These are phyloP conservation scores for Fusarium verrucosum DNA, from an alignment of 2,329 filamentous ascomycete species.

Conservation along the genomic window DNA sequence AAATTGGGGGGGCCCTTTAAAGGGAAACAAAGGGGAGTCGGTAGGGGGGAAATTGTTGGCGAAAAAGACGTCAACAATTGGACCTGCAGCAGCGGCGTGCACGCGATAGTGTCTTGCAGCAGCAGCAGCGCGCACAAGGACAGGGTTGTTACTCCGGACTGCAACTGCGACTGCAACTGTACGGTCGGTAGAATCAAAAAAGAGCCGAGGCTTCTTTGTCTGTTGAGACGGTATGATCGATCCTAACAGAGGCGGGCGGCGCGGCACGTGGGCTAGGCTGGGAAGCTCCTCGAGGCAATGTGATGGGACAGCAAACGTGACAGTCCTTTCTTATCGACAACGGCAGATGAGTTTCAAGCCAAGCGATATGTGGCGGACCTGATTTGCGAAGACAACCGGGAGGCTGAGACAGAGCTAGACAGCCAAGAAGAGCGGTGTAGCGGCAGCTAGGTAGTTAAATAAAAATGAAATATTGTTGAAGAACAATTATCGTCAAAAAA, in stretches of 20 bases:
- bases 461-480: too few relatives aligned
- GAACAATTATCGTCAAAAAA: conserved; percentile 7
- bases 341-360: conserved; percentile 31
- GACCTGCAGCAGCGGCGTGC: conserved; percentile 20
- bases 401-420: conserved; percentile 28
- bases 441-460: neutral
- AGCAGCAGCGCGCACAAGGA: too few relatives aligned
- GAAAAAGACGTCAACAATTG: conserved; percentile 25
- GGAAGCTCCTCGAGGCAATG: conserved; percentile 2
- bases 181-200: too few relatives aligned
- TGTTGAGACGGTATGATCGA: conserved; percentile 4
- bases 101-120: conserved; percentile 18
- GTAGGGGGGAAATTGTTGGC: too few relatives aligned
- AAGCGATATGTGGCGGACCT: conserved; percentile 22
- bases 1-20: conserved; percentile 40
- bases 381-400: conserved; percentile 27
- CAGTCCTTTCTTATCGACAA: conserved; percentile 33
- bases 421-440: conserved; percentile 34
- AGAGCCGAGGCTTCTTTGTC: conserved; percentile 12
- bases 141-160: conserved; percentile 16
- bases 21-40: conserved; percentile 18
- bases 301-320: conserved; percentile 20
- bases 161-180: conserved; percentile 2
- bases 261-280: conserved; percentile 37
- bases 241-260: conserved; percentile 26